These are phyloP conservation scores for Aspergillus pseudonomiae DNA, from an alignment of 2,329 filamentous ascomycete species.

Conservation along the genomic window DNA sequence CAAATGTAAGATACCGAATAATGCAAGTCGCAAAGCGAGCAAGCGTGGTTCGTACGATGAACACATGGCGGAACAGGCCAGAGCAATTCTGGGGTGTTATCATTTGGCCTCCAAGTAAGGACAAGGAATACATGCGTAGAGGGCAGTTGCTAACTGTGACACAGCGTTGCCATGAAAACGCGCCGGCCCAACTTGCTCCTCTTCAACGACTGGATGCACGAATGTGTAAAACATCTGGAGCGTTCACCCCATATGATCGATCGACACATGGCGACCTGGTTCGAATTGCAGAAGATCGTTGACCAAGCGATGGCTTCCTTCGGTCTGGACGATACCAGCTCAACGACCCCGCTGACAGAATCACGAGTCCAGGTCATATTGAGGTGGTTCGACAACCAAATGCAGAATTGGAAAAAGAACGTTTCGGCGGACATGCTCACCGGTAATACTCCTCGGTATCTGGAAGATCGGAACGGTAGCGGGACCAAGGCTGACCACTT, in stretches of 20 bases:
- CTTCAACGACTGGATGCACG: constrained; percentile 41
- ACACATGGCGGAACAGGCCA: constrained; percentile 37
- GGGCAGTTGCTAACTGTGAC: constrained; percentile 9
- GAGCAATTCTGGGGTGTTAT: constrained; percentile 37
- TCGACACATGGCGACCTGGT: constrained; percentile 37
- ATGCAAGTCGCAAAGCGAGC: constrained; percentile 15
- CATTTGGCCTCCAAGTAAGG: constrained; percentile 37
- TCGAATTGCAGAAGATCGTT: constrained; percentile 37
- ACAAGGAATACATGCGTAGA: neutral
- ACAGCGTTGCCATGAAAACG: constrained; percentile 41
- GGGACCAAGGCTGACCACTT: neutral
- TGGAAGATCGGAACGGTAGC: neutral
- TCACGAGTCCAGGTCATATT: constrained; percentile 38
- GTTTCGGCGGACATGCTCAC: constrained; percentile 32
- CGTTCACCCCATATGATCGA: constrained; percentile 34
- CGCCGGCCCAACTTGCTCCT: constrained; percentile 38
- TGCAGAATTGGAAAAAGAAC: constrained; percentile 37
- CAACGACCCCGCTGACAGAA: constrained; percentile 34
- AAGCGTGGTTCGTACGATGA: constrained; percentile 27
- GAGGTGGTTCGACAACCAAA: constrained; percentile 40
- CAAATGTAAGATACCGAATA: constrained; percentile 30
- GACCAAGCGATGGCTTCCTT: constrained; percentile 41
- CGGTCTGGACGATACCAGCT: constrained; percentile 39
- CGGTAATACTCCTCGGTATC: constrained; percentile 22
- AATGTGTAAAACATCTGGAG: constrained; percentile 35